A percentile compares a stretch with the other conserved stretches of the same genome.
phyloP scores from a whole-genome alignment of 2,329 filamentous ascomycete genomes.

The Monilinia fructigena region DNA sequence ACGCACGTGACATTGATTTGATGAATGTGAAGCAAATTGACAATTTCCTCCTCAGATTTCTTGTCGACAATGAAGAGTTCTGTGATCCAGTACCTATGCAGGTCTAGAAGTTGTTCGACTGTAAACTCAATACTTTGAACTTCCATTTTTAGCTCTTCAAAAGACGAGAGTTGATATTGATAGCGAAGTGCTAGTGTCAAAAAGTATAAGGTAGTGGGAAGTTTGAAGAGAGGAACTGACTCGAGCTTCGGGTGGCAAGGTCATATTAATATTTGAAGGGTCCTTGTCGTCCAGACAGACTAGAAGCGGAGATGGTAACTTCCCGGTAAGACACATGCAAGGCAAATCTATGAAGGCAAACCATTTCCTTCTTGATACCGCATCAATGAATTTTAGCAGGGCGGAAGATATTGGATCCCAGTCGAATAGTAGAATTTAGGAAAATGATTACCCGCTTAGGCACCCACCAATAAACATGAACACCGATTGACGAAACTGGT shows the following conservation, averaged over 20 bases:
- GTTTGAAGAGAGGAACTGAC: constrained; percentile 1
- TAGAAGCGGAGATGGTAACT: constrained; percentile 18
- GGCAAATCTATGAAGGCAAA: constrained; percentile 22
- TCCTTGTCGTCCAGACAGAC: constrained; percentile 8
- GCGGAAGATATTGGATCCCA: constrained; percentile 13
- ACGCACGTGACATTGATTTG: constrained; percentile 20
- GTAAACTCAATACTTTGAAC: constrained; percentile 22
- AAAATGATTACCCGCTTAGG: constrained; percentile 19
- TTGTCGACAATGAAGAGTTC: constrained; percentile 18
- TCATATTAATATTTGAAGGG: constrained; percentile 17
- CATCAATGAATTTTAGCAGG: constrained; percentile 13
- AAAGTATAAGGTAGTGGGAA: not conserved
- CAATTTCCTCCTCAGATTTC: constrained; percentile 24
- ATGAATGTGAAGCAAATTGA: constrained; percentile 21
- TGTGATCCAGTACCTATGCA: constrained; percentile 25
- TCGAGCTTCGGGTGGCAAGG: constrained; percentile 13
- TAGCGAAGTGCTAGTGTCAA: constrained; percentile 11
- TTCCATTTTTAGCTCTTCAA: constrained; percentile 17
- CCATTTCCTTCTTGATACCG: constrained; percentile 15
- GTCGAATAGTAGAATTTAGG: constrained; percentile 18
- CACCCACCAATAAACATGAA: constrained; percentile 20
- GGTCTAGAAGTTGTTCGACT: constrained; percentile 19
- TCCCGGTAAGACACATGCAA: constrained; percentile 22
- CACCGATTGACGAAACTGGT: constrained; percentile 18
- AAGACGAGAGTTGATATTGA: not conserved